A percentile compares a stretch with the other conserved stretches of the same genome.
These are phyloP conservation scores for Candida chilensis DNA, from an alignment of 805 yeast genomes.

Conservation along the genomic window DNA sequence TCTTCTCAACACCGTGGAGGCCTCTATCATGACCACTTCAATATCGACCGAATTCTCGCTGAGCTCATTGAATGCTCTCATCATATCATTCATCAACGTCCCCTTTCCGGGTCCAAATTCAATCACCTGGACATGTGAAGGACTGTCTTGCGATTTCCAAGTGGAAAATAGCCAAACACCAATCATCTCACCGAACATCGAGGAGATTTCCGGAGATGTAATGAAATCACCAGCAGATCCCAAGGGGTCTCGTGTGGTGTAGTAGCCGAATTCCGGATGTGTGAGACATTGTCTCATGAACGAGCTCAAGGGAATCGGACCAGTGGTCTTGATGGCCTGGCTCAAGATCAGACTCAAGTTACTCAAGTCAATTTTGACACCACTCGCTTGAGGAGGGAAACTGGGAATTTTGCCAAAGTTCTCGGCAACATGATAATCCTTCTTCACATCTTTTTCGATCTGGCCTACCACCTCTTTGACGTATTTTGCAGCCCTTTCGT, in stretches of 20 bases:
- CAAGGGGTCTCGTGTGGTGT: slow-evolving; percentile 69
- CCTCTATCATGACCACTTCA: slow-evolving; percentile 56
- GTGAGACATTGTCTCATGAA: slow-evolving; percentile 79
- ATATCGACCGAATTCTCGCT: slow-evolving; percentile 14
- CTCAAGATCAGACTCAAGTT: slow-evolving; percentile 19
- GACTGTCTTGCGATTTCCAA: slow-evolving; percentile 51
- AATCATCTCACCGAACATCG: slow-evolving; percentile 78
- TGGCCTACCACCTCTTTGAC: slow-evolving; percentile 19
- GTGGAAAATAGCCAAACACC: slow-evolving; percentile 61
- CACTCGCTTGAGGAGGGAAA: slow-evolving; percentile 16
- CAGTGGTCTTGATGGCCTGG: slow-evolving; percentile 54
- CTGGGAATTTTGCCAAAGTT: slow-evolving; percentile 24
- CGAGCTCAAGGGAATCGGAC: slow-evolving; percentile 65
- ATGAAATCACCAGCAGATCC: slow-evolving; percentile 66
- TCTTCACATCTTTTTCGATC: slow-evolving; percentile 26
- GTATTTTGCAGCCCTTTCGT: slow-evolving; percentile 23
- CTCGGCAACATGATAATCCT: slow-evolving; percentile 21
- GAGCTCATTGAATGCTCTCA: slow-evolving; percentile 37
- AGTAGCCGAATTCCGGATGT: slow-evolving; percentile 72
- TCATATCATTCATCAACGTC: slow-evolving; percentile 60
- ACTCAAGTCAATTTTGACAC: neutral
- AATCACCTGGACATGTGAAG: slow-evolving; percentile 41
- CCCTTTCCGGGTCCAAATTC: slow-evolving; percentile 89
- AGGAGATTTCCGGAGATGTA: slow-evolving; percentile 83
- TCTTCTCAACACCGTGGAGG: slow-evolving; percentile 52